Evolutionary conservation across 2,329 filamentous ascomycete genomes (phyloP).

Genomic region (Colletotrichum sp.): DNA sequence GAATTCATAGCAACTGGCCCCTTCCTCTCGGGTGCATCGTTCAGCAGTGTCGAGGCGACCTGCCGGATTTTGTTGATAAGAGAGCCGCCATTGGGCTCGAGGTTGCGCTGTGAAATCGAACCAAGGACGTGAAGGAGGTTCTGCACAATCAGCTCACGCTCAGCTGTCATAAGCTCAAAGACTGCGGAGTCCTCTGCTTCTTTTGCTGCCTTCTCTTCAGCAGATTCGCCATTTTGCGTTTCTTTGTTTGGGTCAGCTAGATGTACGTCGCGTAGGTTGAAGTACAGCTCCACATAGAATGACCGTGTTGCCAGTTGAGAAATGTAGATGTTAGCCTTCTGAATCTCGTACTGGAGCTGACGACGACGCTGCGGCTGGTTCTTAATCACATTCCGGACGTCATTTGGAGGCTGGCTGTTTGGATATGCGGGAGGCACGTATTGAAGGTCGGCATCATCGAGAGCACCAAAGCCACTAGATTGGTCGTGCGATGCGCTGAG

Average conservation of each 20-base stretch:
- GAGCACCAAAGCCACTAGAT: slow-evolving; percentile 38
- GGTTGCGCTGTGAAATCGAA: slow-evolving; percentile 82
- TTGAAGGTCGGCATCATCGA: slow-evolving; percentile 52
- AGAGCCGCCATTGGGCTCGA: slow-evolving; percentile 73
- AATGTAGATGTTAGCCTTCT: slow-evolving; percentile 88
- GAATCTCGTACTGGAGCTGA: slow-evolving; percentile 81
- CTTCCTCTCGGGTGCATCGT: slow-evolving; percentile 57
- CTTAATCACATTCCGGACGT: slow-evolving; percentile 55
- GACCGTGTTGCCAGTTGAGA: slow-evolving; percentile 83
- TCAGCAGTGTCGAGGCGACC: slow-evolving; percentile 80
- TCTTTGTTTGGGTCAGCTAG: slow-evolving; percentile 48
- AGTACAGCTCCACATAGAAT: slow-evolving; percentile 87
- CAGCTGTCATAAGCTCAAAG: slow-evolving; percentile 70
- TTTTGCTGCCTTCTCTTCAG: slow-evolving; percentile 41
- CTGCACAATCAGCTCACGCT: slow-evolving; percentile 82
- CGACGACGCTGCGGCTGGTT: slow-evolving; percentile 56
- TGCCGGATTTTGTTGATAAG: slow-evolving; percentile 85
- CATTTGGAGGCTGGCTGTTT: slow-evolving; percentile 50
- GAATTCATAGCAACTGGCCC: slow-evolving; percentile 59
- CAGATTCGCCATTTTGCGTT: slow-evolving; percentile 35
- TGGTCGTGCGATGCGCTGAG: slow-evolving; percentile 49
- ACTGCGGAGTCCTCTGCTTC: slow-evolving; percentile 52
- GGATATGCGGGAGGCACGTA: slow-evolving; percentile 59
- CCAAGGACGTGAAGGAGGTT: slow-evolving; percentile 77
- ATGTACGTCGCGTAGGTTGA: slow-evolving; percentile 74